A percentile compares a stretch with the other conserved stretches of the same genome.
These are phyloP conservation scores for Amanita muscaria DNA, from an alignment of 768 basidiomycete species.

Conservation along the genomic window DNA sequence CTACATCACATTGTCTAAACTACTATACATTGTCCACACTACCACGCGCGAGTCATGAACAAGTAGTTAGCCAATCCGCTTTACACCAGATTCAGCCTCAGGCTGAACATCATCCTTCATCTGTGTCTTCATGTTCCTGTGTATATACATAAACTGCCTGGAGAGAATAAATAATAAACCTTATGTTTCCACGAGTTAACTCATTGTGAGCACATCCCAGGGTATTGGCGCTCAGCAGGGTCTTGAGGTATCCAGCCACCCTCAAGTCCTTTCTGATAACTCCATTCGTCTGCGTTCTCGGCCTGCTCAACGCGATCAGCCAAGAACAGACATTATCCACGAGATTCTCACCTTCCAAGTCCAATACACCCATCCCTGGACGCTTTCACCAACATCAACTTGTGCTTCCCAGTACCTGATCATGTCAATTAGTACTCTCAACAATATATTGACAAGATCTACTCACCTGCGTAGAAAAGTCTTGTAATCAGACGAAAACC, in stretches of 20 bases:
- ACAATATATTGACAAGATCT: background rate
- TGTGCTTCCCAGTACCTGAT: constrained; percentile 77
- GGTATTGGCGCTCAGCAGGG: constrained; percentile 57
- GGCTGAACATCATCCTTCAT: too few species aligned
- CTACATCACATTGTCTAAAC: too few species aligned
- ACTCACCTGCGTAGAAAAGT: constrained; percentile 50
- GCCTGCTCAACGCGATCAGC: too few species aligned
- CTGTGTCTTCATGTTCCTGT: too few species aligned
- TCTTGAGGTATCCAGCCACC: constrained; percentile 74
- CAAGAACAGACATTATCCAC: background rate
- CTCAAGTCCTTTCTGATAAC: constrained; percentile 62
- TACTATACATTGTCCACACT: too few species aligned
- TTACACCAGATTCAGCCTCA: too few species aligned
- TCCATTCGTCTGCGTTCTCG: constrained; percentile 69
- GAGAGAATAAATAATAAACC: background rate
- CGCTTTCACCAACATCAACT: constrained; percentile 60
- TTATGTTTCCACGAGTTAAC: background rate
- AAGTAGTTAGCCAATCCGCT: too few species aligned
- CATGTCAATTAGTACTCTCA: background rate
- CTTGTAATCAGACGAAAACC: constrained; percentile 57
- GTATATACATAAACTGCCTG: too few species aligned
- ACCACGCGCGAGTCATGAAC: too few species aligned
- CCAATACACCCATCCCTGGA: constrained; percentile 71
- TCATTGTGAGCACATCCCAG: constrained; percentile 43
- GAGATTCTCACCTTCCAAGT: constrained; percentile 57